Conservation (phyloP, 768 basidiomycete genomes). For the Postia placenta region DNA sequence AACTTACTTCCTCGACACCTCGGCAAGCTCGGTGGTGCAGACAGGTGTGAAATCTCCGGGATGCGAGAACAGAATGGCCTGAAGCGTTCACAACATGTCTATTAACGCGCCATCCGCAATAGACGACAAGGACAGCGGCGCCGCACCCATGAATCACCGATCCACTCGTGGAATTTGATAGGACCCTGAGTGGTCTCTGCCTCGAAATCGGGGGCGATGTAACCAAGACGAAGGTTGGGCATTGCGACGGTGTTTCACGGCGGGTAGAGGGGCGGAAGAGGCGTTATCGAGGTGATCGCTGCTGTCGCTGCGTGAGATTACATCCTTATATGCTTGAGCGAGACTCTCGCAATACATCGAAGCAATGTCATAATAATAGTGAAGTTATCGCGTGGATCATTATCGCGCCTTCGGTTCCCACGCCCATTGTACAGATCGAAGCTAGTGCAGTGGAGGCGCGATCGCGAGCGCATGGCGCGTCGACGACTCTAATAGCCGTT, state of each 20-base stretch:
- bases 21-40: conserved; percentile 96
- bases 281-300: conserved; percentile 5
- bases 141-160: conserved; percentile 83
- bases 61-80: conserved; percentile 92
- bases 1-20: conserved; percentile 68
- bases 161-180: conserved; percentile 93
- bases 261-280: neutral
- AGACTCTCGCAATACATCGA: neutral
- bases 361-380: neutral
- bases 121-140: neutral
- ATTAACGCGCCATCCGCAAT: neutral
- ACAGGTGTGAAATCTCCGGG: conserved; percentile 92
- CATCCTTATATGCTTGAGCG: conserved; percentile 15
- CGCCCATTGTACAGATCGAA: too few relatives aligned
- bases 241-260: conserved; percentile 3
- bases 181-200: conserved; percentile 82
- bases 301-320: neutral
- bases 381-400: conserved; percentile 15
- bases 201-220: conserved; percentile 85
- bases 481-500: too few relatives aligned
- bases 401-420: conserved; percentile 64
- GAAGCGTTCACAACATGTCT: neutral
- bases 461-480: neutral
- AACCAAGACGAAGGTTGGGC: conserved; percentile 73
- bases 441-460: too few relatives aligned